These are phyloP conservation scores for Botryotinia convoluta DNA, from an alignment of 2,329 filamentous ascomycete genomes.

Conservation along the genomic window DNA sequence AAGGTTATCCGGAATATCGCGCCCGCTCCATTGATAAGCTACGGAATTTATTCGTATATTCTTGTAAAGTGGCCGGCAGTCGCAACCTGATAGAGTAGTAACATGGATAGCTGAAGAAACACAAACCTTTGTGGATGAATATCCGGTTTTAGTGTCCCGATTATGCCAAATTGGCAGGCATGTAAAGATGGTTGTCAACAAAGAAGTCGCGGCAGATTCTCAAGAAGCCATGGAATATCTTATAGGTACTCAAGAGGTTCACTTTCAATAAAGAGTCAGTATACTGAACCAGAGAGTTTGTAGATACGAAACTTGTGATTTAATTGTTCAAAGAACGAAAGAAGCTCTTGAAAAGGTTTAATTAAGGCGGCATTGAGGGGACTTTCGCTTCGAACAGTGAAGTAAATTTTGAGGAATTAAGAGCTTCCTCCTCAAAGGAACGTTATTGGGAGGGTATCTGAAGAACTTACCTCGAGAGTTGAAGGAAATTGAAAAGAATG, in stretches of 20 bases:
- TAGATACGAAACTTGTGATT: not conserved
- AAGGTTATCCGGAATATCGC: not conserved
- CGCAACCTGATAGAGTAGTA: not conserved
- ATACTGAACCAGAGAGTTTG: not conserved
- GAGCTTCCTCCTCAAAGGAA: not conserved
- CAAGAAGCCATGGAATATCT: not conserved
- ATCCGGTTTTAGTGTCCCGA: not conserved
- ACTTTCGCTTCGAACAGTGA: slow-evolving; percentile 6
- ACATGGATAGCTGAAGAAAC: not conserved
- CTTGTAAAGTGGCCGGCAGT: not conserved
- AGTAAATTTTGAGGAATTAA: not conserved
- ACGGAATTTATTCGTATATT: not conserved
- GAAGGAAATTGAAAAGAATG: not conserved
- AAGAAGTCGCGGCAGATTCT: not conserved
- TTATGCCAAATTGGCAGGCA: not conserved
- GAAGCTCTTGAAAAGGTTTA: not conserved
- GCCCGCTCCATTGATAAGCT: not conserved
- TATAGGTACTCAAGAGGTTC: not conserved
- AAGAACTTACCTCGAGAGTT: not conserved
- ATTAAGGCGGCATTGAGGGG: slow-evolving; percentile 7
- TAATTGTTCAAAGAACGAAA: not conserved
- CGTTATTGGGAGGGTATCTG: not conserved
- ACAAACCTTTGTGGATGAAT: not conserved
- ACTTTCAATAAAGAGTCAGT: not conserved
- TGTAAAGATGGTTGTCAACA: not conserved